Evolutionary conservation across 805 yeast genomes (phyloP).

Genomic region (Saccharomycopsis amapae): DNA sequence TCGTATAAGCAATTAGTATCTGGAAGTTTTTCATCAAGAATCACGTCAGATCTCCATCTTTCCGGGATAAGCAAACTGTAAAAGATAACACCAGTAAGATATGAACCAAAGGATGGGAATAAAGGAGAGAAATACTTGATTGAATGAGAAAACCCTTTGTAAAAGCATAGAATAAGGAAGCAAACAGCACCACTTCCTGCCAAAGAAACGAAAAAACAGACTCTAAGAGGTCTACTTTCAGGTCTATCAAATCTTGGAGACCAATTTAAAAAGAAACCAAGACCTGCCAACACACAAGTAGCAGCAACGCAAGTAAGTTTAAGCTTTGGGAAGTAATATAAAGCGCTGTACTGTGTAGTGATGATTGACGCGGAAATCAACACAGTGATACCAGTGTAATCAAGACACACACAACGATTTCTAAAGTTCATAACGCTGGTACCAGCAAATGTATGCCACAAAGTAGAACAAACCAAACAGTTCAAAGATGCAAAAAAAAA

Average conservation of each 20-base stretch:
- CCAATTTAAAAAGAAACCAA: conserved; percentile 83
- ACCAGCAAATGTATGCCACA: conserved; percentile 90
- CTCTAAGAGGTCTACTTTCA: conserved; percentile 71
- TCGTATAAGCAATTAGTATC: conserved; percentile 24
- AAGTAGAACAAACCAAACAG: conserved; percentile 70
- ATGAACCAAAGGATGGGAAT: conserved; percentile 64
- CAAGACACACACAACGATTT: conserved; percentile 82
- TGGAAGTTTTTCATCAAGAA: conserved; percentile 41
- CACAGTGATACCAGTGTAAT: conserved; percentile 89
- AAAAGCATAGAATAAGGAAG: conserved; percentile 44
- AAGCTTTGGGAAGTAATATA: conserved; percentile 49
- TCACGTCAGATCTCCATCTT: conserved; percentile 69
- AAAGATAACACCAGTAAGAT: conserved; percentile 74
- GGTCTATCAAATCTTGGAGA: conserved; percentile 87
- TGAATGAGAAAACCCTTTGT: conserved; percentile 50
- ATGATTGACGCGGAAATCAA: conserved; percentile 84
- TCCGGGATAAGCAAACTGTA: conserved; percentile 89
- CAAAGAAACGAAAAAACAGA: conserved; percentile 70
- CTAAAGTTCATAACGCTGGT: conserved; percentile 58
- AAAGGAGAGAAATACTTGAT: conserved; percentile 58
- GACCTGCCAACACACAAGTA: conserved; percentile 58
- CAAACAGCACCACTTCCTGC: conserved; percentile 71
- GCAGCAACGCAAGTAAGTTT: conserved; percentile 47
- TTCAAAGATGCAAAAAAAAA: conserved; percentile 68
- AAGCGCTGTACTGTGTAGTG: conserved; percentile 75